These are phyloP conservation scores for Nothophoma quercina DNA, from an alignment of 2,329 filamentous ascomycete genomes.

Conservation along the genomic window DNA sequence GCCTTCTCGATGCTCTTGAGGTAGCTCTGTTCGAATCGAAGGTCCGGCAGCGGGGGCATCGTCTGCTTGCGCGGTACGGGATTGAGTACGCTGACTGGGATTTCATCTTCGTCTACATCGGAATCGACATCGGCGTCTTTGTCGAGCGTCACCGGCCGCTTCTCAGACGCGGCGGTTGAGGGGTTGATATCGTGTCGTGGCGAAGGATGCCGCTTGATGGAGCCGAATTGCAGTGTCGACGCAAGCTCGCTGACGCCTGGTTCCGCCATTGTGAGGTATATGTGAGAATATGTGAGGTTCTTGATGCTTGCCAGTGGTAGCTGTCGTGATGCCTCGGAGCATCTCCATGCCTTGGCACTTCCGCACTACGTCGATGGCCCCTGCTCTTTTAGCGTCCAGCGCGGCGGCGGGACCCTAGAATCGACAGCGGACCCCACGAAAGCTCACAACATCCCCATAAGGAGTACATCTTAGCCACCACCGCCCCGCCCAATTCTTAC, in stretches of 20 bases:
- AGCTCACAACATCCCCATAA: constrained; percentile 23
- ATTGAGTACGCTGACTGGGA: constrained; percentile 71
- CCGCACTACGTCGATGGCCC: constrained; percentile 28
- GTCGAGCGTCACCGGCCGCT: constrained; percentile 63
- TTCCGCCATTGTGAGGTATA: constrained; percentile 5
- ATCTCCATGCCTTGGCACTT: constrained; percentile 32
- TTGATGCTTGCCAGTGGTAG: neutral
- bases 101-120: constrained; percentile 68
- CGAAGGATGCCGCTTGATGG: constrained; percentile 77
- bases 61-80: constrained; percentile 61
- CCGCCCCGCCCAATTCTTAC: constrained; percentile 21
- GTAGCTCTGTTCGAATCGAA: constrained; percentile 98
- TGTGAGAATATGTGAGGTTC: neutral
- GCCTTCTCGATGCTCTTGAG: constrained; percentile 84
- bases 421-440: constrained; percentile 31
- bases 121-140: constrained; percentile 51
- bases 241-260: constrained; percentile 64
- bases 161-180: constrained; percentile 74
- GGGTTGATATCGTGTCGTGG: constrained; percentile 80
- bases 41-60: constrained; percentile 78
- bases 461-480: constrained; percentile 12
- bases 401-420: constrained; percentile 29
- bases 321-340: constrained; percentile 10
- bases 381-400: constrained; percentile 22
- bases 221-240: constrained; percentile 80